Conservation (phyloP, 2,329 filamentous ascomycete species). For the Alternaria burnsii region DNA sequence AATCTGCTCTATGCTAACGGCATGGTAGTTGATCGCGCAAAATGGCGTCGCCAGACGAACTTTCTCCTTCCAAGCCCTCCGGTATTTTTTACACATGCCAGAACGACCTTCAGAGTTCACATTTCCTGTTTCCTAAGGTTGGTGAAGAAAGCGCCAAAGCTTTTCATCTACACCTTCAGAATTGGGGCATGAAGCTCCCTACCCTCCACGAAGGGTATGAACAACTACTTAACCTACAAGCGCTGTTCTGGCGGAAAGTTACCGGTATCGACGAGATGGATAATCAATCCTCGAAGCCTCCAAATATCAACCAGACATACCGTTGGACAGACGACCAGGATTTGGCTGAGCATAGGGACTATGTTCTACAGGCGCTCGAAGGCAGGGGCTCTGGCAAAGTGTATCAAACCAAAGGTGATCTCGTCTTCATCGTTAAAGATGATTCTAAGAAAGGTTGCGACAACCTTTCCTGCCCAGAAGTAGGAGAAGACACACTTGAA, state of each 20-base stretch:
- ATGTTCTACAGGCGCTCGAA: slow-evolving; percentile 3
- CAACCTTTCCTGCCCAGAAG: slow-evolving; percentile 3
- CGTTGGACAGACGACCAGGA: background rate
- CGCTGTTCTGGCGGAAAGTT: slow-evolving; percentile 16
- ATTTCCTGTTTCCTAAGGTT: slow-evolving; percentile 5
- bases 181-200: background rate
- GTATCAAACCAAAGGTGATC: background rate
- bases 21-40: background rate
- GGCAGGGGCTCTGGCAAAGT: background rate
- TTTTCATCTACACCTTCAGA: slow-evolving; percentile 7
- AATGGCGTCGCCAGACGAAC: background rate
- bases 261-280: background rate
- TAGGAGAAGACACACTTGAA: background rate
- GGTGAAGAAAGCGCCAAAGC: slow-evolving; percentile 11
- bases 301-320: background rate
- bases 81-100: background rate
- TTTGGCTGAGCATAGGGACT: slow-evolving; percentile 6
- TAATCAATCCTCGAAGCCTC: background rate
- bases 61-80: background rate
- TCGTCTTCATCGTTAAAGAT: slow-evolving; percentile 11
- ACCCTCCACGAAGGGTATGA: background rate
- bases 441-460: background rate
- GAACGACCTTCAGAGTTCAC: background rate
- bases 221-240: slow-evolving; percentile 16
- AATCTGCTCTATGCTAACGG: background rate